phyloP scores from a whole-genome alignment of 108 stramenopile species.

The Fistulifera pelliculosa region DNA sequence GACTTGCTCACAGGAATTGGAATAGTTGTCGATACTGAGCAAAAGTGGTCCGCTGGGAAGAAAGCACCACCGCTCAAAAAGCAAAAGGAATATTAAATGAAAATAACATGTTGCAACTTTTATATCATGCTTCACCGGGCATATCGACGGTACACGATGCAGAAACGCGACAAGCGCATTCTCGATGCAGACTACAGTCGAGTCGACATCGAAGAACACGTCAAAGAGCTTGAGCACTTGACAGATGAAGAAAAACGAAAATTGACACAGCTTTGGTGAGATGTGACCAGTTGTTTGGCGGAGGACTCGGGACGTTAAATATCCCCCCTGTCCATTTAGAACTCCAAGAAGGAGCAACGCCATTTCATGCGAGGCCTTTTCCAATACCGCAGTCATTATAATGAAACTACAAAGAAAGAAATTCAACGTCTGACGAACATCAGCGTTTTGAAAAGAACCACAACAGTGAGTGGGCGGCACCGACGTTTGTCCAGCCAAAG shows the following conservation, averaged over 20 bases:
- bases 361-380: slow-evolving; percentile 23
- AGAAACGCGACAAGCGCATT: background rate
- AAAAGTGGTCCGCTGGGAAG: background rate
- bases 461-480: slow-evolving; percentile 15
- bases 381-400: slow-evolving; percentile 25
- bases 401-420: slow-evolving; percentile 20
- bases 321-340: slow-evolving; percentile 22
- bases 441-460: slow-evolving; percentile 10
- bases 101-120: background rate
- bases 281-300: slow-evolving; percentile 28
- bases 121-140: background rate
- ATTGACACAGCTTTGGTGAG: slow-evolving; percentile 14
- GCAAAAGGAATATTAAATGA: background rate
- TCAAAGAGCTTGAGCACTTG: slow-evolving; percentile 18
- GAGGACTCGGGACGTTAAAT: slow-evolving; percentile 24
- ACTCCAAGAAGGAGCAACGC: slow-evolving; percentile 26
- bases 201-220: slow-evolving; percentile 16
- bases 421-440: slow-evolving; percentile 13
- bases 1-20: slow-evolving; percentile 2
- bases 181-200: slow-evolving; percentile 35
- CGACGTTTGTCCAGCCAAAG: slow-evolving; percentile 16
- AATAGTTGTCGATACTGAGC: background rate
- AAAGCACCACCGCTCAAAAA: slow-evolving; percentile 1
- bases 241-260: slow-evolving; percentile 2
- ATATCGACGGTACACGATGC: background rate